Evolutionary conservation across 2,329 filamentous ascomycete species (phyloP).

Genomic region (Pseudopyricularia javanii): DNA sequence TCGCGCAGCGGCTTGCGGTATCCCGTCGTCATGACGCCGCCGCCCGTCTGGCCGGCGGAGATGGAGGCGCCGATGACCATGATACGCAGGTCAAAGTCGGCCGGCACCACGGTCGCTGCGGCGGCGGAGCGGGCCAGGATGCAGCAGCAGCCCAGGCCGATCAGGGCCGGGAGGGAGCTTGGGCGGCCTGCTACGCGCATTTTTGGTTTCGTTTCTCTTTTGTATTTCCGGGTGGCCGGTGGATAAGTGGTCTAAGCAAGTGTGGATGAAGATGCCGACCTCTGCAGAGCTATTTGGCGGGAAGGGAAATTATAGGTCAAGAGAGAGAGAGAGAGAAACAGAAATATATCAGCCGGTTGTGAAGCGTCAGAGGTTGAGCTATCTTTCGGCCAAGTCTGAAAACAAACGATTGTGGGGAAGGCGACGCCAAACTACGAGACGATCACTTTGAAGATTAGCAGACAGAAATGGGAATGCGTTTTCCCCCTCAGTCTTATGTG

Average conservation of each 20-base stretch:
- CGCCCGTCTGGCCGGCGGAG: conserved; percentile 1
- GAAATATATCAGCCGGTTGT: too few species aligned
- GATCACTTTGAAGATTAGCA: too few species aligned
- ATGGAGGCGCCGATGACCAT: conserved; percentile 4
- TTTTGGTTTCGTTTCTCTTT: neutral
- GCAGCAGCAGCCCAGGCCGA: neutral
- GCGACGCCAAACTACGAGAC: too few species aligned
- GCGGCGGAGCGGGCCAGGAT: too few species aligned
- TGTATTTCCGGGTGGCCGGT: too few species aligned
- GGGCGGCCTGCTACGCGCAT: neutral
- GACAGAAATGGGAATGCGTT: too few species aligned
- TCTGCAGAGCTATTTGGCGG: too few species aligned
- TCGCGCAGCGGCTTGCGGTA: conserved; percentile 1
- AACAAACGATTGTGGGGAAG: too few species aligned
- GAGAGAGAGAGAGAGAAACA: too few species aligned
- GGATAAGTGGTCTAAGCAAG: neutral
- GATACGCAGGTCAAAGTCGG: neutral
- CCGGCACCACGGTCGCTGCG: neutral
- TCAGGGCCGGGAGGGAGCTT: neutral
- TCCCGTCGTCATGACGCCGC: neutral
- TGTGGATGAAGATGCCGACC: neutral
- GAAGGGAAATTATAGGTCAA: too few species aligned
- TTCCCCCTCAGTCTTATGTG: neutral
- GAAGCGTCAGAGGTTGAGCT: too few species aligned
- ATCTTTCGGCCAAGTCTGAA: too few species aligned